These are phyloP conservation scores for Leccinum subgranulosum DNA, from an alignment of 768 basidiomycete species.

Conservation along the genomic window DNA sequence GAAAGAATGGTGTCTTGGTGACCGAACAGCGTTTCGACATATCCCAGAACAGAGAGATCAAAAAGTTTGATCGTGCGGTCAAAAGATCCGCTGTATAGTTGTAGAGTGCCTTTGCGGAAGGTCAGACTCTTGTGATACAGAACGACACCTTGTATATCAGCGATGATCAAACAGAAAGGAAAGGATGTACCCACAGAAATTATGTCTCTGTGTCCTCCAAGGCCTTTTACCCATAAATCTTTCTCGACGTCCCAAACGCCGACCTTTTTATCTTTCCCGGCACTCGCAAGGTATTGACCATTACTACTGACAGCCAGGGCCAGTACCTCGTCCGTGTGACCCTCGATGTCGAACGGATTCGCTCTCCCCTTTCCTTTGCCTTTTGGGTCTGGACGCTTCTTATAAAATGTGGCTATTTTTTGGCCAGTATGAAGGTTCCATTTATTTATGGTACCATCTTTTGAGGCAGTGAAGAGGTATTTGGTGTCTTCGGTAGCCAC, in stretches of 20 bases:
- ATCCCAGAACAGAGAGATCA: slow-evolving; percentile 79
- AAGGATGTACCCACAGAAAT: slow-evolving; percentile 58
- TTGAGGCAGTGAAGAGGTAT: slow-evolving; percentile 84
- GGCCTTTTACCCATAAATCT: slow-evolving; percentile 73
- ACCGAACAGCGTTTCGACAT: slow-evolving; percentile 95
- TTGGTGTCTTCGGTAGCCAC: slow-evolving; percentile 69
- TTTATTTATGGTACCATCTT: slow-evolving; percentile 87
- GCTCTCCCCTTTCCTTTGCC: slow-evolving; percentile 59
- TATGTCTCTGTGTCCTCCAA: slow-evolving; percentile 73
- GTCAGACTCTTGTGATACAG: slow-evolving; percentile 51
- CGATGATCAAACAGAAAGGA: slow-evolving; percentile 32
- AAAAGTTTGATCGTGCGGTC: slow-evolving; percentile 91
- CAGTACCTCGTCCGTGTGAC: slow-evolving; percentile 87
- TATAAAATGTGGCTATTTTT: slow-evolving; percentile 56
- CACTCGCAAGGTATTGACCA: slow-evolving; percentile 82
- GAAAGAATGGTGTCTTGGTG: slow-evolving; percentile 87
- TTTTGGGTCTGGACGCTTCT: slow-evolving; percentile 47
- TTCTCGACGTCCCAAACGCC: slow-evolving; percentile 84
- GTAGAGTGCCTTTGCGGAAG: slow-evolving; percentile 73
- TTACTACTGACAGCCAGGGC: slow-evolving; percentile 82
- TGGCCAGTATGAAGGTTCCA: slow-evolving; percentile 73
- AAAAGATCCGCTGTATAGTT: slow-evolving; percentile 70
- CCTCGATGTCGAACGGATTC: slow-evolving; percentile 47
- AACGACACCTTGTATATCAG: neutral
- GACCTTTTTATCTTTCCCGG: slow-evolving; percentile 77